phyloP scores from a whole-genome alignment of 371 early-diverging fungal genomes.

The Mucor racemosus region DNA sequence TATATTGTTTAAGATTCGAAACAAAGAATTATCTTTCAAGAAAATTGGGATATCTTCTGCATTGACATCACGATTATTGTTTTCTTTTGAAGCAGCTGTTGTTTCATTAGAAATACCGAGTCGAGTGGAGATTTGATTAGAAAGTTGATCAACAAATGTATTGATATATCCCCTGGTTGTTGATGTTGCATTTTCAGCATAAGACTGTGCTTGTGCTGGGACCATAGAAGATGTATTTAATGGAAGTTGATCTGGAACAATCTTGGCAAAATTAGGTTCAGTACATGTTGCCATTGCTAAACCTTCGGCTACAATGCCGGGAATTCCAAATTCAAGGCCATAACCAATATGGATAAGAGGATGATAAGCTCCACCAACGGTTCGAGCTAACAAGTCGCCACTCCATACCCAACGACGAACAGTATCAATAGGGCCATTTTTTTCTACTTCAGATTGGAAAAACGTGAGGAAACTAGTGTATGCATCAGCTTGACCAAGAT shows the following conservation, averaged over 20 bases:
- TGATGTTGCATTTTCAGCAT: conserved; percentile 24
- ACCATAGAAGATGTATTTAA: neutral
- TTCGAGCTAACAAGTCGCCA: conserved; percentile 44
- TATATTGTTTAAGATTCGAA: conserved; percentile 31
- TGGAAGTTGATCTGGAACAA: conserved; percentile 25
- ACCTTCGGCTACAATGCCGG: conserved; percentile 59
- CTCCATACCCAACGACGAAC: conserved; percentile 55
- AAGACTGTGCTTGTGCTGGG: conserved; percentile 14
- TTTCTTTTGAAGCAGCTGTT: neutral
- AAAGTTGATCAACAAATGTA: conserved; percentile 14
- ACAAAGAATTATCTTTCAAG: conserved; percentile 30
- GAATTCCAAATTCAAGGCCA: conserved; percentile 66
- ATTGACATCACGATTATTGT: neutral
- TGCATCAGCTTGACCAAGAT: conserved; percentile 47
- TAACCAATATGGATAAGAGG: conserved; percentile 73
- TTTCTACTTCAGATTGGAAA: conserved; percentile 53
- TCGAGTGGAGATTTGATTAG: conserved; percentile 14
- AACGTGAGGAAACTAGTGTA: conserved; percentile 54
- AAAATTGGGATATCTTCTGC: conserved; percentile 13
- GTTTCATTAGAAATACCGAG: conserved; percentile 13
- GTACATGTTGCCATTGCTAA: conserved; percentile 60
- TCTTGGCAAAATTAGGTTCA: conserved; percentile 14
- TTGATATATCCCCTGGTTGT: conserved; percentile 11
- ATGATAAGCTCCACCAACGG: conserved; percentile 59
- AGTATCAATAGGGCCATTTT: conserved; percentile 48